Percentiles rank a stretch among this genome's conserved stretches.
Conservation (phyloP, 306 rosid species). For the Corylus heterophylla region DNA sequence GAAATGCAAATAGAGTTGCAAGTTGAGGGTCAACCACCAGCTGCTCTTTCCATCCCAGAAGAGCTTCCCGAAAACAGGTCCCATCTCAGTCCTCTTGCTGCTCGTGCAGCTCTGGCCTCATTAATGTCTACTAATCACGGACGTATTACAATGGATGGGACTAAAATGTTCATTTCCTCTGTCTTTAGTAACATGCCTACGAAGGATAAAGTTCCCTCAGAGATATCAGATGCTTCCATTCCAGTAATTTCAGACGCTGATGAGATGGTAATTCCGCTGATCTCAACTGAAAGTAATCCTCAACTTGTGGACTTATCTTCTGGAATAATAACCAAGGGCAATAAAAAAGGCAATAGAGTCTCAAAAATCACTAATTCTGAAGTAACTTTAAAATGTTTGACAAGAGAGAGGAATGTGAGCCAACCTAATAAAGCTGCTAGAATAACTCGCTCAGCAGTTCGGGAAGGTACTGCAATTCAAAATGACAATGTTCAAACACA, state of each 20-base stretch:
- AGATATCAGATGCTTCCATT: not conserved
- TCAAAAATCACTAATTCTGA: not conserved
- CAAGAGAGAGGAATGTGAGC: not conserved
- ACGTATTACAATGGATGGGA: slow-evolving; percentile 17
- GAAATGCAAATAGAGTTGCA: slow-evolving; percentile 5
- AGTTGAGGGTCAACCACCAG: slow-evolving; percentile 1
- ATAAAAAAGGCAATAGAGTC: not conserved
- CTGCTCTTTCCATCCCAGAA: slow-evolving; percentile 12
- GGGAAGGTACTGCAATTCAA: slow-evolving; percentile 7
- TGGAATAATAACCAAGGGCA: slow-evolving; percentile 1
- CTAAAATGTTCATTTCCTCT: slow-evolving; percentile 19
- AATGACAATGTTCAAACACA: not conserved
- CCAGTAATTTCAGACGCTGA: not conserved
- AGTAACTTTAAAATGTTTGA: not conserved
- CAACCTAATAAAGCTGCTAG: not conserved
- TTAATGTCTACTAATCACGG: slow-evolving; percentile 14
- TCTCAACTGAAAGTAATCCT: not conserved
- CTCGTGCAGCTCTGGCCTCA: slow-evolving; percentile 28
- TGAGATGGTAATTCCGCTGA: not conserved
- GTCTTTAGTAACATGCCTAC: not conserved
- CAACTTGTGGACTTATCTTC: slow-evolving; percentile 7
- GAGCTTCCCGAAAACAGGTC: slow-evolving; percentile 20
- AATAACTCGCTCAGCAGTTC: slow-evolving; percentile 8
- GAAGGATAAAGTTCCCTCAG: not conserved
- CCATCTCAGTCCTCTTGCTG: slow-evolving; percentile 29